Percentiles rank a stretch among this genome's conserved stretches.
Conservation (phyloP, 2,329 filamentous ascomycete species). For the Venturia aucupariae region DNA sequence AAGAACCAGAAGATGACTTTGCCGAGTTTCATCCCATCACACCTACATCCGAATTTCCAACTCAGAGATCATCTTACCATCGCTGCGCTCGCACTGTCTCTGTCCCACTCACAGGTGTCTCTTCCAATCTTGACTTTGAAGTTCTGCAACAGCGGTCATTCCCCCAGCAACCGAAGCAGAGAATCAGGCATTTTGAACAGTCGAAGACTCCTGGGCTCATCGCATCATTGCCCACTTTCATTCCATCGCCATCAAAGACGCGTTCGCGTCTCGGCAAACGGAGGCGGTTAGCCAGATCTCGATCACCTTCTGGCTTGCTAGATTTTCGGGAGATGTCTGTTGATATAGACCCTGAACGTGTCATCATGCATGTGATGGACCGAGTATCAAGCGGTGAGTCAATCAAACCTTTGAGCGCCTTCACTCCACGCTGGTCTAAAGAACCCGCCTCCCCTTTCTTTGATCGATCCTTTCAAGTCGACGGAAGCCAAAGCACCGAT, state of each 20-base stretch:
- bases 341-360: conserved; percentile 5
- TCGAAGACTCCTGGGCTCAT: conserved; percentile 3
- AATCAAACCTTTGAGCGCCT: conserved; percentile 7
- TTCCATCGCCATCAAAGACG: conserved; percentile 6
- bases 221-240: conserved; percentile 1
- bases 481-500: background rate
- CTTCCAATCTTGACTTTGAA: background rate
- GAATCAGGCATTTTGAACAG: conserved; percentile 11
- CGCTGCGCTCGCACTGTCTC: conserved; percentile 5
- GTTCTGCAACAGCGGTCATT: background rate
- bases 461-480: background rate
- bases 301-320: background rate
- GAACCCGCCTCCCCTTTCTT: background rate
- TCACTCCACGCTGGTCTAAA: conserved; percentile 12
- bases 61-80: conserved; percentile 4
- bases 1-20: background rate
- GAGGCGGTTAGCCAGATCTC: conserved; percentile 5
- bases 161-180: conserved; percentile 8
- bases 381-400: conserved; percentile 4
- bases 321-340: background rate
- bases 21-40: conserved; percentile 12
- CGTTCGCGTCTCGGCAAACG: conserved; percentile 8
- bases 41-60: conserved; percentile 13
- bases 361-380: conserved; percentile 1
- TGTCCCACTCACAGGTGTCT: background rate